A percentile compares a stretch with the other conserved stretches of the same genome.
phyloP scores from a whole-genome alignment of 2,329 filamentous ascomycete species.

The Calonectria pauciramosa region DNA sequence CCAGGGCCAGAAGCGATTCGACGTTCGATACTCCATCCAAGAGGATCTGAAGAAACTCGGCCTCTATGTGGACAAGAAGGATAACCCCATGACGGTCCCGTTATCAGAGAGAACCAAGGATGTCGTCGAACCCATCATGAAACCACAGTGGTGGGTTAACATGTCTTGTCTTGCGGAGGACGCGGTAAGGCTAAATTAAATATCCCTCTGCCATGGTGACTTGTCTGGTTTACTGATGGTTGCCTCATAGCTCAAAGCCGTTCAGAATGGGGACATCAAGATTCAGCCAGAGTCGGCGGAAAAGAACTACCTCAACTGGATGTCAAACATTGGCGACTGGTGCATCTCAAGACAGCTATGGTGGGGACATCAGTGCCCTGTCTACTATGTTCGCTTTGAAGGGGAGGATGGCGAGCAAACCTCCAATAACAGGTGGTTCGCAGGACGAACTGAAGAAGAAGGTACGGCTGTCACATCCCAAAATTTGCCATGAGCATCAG shows the following conservation, averaged over 20 bases:
- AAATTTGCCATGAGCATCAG: not conserved
- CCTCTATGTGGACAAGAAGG: constrained; percentile 92
- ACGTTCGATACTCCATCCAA: constrained; percentile 88
- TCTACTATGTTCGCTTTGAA: constrained; percentile 87
- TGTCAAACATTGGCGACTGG: constrained; percentile 89
- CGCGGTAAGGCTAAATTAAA: constrained; percentile 68
- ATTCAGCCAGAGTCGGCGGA: constrained; percentile 87
- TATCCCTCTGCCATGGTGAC: not conserved
- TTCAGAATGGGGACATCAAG: constrained; percentile 85
- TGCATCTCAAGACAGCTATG: constrained; percentile 94
- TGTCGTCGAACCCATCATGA: constrained; percentile 93
- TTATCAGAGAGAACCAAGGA: constrained; percentile 93
- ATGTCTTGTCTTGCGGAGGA: constrained; percentile 87
- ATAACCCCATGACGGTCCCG: constrained; percentile 95
- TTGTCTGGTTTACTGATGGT: not conserved
- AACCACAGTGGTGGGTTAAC: constrained; percentile 98
- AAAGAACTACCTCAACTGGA: constrained; percentile 90
- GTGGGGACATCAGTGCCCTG: constrained; percentile 97
- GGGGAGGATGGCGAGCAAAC: constrained; percentile 70
- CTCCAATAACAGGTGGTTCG: constrained; percentile 83
- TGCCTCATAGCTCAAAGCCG: constrained; percentile 66
- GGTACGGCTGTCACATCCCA: constrained; percentile 49
- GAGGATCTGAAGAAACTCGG: constrained; percentile 87
- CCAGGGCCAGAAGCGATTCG: constrained; percentile 90
- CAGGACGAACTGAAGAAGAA: constrained; percentile 83